A percentile compares a stretch with the other conserved stretches of the same genome.
Evolutionary conservation across 2,329 filamentous ascomycete genomes (phyloP).

Genomic region (Zymoseptoria crescenta): DNA sequence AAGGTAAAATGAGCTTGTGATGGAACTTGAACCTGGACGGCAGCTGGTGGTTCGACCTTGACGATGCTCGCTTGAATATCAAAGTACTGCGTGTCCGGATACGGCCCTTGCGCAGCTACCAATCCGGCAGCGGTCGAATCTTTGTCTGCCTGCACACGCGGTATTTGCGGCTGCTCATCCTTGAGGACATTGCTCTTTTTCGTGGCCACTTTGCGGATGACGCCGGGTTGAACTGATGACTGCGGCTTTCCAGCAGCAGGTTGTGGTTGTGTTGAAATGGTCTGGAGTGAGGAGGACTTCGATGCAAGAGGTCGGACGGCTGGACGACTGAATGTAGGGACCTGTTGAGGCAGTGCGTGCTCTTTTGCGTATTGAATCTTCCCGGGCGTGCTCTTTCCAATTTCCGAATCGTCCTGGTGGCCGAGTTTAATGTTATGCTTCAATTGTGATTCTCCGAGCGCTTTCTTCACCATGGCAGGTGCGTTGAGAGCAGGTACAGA

Average conservation of each 20-base stretch:
- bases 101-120: conserved; percentile 3
- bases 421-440: conserved; percentile 26
- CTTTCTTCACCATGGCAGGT: conserved; percentile 30
- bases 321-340: conserved; percentile 43
- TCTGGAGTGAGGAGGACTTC: conserved; percentile 31
- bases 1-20: conserved; percentile 1
- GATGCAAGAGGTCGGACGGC: conserved; percentile 49
- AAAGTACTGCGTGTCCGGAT: not conserved
- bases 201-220: conserved; percentile 21
- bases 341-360: conserved; percentile 34
- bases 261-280: conserved; percentile 23
- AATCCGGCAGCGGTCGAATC: conserved; percentile 1
- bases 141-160: conserved; percentile 5
- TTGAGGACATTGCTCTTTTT: conserved; percentile 30
- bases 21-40: conserved; percentile 1
- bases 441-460: conserved; percentile 23
- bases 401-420: conserved; percentile 50
- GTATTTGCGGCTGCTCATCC: conserved; percentile 10
- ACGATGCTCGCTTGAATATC: conserved; percentile 5
- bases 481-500: conserved; percentile 39
- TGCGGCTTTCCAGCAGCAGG: not conserved
- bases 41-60: conserved; percentile 17
- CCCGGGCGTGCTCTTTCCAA: conserved; percentile 41
- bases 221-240: conserved; percentile 4
- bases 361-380: conserved; percentile 30